These are phyloP conservation scores for Alloascoidea hylecoeti DNA, from an alignment of 805 yeast species.

Conservation along the genomic window DNA sequence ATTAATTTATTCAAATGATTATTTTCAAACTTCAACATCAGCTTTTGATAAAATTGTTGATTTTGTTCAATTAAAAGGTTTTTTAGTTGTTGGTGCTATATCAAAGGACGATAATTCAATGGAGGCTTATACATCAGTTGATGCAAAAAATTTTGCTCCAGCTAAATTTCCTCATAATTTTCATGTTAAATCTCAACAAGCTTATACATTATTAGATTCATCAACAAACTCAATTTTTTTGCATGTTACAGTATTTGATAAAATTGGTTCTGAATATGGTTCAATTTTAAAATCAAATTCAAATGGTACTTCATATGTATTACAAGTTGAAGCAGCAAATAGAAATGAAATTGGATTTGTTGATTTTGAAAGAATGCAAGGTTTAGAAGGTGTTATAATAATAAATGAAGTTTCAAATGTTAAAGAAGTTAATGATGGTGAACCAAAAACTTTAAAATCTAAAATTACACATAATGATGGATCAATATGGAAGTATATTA, in stretches of 20 bases:
- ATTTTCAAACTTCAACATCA: constrained; percentile 24
- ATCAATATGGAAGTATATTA: constrained; percentile 63
- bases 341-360: constrained; percentile 63
- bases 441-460: constrained; percentile 48
- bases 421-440: constrained; percentile 26
- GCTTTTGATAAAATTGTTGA: constrained; percentile 54
- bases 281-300: constrained; percentile 77
- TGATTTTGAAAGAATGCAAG: constrained; percentile 76
- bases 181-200: constrained; percentile 43
- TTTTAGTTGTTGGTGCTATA: constrained; percentile 54
- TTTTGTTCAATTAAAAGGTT: constrained; percentile 57
- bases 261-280: constrained; percentile 48
- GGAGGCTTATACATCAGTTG: constrained; percentile 61
- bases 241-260: constrained; percentile 60
- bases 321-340: constrained; percentile 57
- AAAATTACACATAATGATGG: constrained; percentile 84
- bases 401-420: constrained; percentile 56
- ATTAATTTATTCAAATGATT: constrained; percentile 39
- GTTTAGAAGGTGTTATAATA: constrained; percentile 73
- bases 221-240: constrained; percentile 59
- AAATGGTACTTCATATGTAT: constrained; percentile 78
- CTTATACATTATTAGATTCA: constrained; percentile 72
- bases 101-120: constrained; percentile 30
- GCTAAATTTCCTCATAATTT: constrained; percentile 65
- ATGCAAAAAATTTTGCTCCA: constrained; percentile 65